Conservation (phyloP, 2,329 filamentous ascomycete species). For the Metarhizium robertsii region DNA sequence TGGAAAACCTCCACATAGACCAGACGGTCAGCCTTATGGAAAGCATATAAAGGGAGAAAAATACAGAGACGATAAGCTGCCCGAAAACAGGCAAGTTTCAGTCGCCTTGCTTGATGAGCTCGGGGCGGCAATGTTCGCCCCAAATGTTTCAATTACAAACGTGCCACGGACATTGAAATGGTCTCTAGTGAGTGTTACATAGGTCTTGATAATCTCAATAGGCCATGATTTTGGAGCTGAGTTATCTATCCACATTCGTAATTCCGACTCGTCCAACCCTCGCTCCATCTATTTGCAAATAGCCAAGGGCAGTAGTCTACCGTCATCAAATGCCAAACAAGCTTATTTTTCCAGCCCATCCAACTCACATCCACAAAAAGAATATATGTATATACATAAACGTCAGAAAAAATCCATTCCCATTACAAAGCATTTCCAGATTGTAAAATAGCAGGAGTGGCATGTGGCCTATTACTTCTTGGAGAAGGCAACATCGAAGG, state of each 20-base stretch:
- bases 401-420: neutral
- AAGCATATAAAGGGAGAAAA: no score
- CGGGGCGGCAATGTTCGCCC: no score
- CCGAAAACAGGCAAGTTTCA: no score
- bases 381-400: neutral
- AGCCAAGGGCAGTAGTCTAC: conserved; percentile 1
- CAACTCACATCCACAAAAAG: neutral
- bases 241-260: neutral
- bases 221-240: neutral
- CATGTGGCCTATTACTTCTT: neutral
- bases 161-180: no score
- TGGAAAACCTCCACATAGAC: no score
- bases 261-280: neutral
- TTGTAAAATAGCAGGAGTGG: neutral
- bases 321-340: neutral
- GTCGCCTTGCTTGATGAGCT: no score
- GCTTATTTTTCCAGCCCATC: neutral
- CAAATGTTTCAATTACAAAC: no score
- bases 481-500: conserved; percentile 54
- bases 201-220: neutral
- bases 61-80: no score
- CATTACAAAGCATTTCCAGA: neutral
- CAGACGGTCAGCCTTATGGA: no score
- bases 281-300: neutral
- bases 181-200: neutral